Base-by-base conservation (phyloP, 768 basidiomycete species). In the Ramaria rubella region DNA sequence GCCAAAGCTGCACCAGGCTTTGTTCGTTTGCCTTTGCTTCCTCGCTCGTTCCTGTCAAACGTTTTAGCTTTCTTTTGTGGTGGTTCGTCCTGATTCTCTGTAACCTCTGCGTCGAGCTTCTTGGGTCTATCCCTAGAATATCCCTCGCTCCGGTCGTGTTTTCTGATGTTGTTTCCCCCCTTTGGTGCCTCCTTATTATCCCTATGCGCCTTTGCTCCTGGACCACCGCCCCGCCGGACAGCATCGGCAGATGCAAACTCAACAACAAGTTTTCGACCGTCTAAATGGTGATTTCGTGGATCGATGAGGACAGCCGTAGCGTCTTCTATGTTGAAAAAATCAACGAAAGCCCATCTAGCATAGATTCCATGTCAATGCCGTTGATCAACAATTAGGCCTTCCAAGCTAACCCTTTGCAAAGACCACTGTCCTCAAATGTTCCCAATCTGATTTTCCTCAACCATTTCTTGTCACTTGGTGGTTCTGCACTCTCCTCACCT, bases 401-500 rank as follows among this genome's bases (percentile, higher is more conserved):
- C 48, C 52, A 58, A 1, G 73, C 78, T 58, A 65, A 96, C 95
- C 95, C 95, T 77, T 98, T 99, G 73, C 95, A 98, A 52, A 81
- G 71, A 8, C 95, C 96, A 49, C 83, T 89, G 69, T 99, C 95
- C 68, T 97, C 93, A 62, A 99, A 99, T 17, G 94, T 94, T 4
- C 93, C 94, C 81, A 99, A 80, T 5, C 95, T 83, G 27, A 99
- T 73, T 67, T 92, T 92, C 59, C 88, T 65, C 59, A 79, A 59
- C 52, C 53, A 60, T 51, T 78, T 73, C 86, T 79, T 83, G 82
- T 83, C 23, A 69, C 67, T 45, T 29, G 80, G 78, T 42, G 65
- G 68, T 43, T 70, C 68, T 11, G 61, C 65, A 58, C 70, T 63
- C 40, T 58, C 46, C 46, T 54, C 54, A 29, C 44, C 43, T 1